Evolutionary conservation across 2,329 filamentous ascomycete genomes (phyloP).

Genomic region (Pestalotiopsis sp.): DNA sequence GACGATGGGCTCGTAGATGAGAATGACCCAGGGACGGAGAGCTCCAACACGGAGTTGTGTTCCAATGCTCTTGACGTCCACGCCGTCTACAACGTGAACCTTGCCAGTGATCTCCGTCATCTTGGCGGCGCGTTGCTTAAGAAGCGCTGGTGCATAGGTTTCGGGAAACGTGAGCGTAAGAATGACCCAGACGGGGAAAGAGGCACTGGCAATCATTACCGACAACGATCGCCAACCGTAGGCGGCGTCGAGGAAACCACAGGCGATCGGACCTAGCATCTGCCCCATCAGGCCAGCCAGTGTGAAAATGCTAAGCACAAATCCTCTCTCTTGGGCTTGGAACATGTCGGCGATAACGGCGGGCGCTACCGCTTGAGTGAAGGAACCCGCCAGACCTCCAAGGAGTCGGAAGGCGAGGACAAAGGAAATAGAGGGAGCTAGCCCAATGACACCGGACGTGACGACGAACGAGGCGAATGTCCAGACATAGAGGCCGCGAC

Average conservation of each 20-base stretch:
- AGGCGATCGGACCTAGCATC: conserved; percentile 22
- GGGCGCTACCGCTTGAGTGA: conserved; percentile 16
- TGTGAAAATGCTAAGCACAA: conserved; percentile 17
- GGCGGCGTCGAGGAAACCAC: conserved; percentile 20
- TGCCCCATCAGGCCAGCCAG: conserved; percentile 23
- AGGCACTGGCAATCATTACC: conserved; percentile 18
- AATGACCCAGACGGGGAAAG: conserved; percentile 15
- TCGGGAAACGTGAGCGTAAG: conserved; percentile 26
- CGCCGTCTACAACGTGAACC: conserved; percentile 21
- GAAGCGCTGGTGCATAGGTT: conserved; percentile 31
- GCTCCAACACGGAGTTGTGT: conserved; percentile 15
- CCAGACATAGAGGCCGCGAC: conserved; percentile 19
- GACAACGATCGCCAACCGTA: conserved; percentile 22
- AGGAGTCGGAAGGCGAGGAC: conserved; percentile 15
- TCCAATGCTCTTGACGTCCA: conserved; percentile 18
- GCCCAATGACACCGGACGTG: conserved; percentile 12
- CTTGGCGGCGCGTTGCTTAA: conserved; percentile 21
- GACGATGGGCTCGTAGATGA: conserved; percentile 61
- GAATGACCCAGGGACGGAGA: conserved; percentile 32
- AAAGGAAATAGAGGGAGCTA: conserved; percentile 12
- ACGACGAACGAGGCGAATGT: conserved; percentile 14
- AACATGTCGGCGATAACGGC: conserved; percentile 17
- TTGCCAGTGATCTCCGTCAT: conserved; percentile 24
- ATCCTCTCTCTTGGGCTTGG: conserved; percentile 15
- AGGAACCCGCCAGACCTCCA: conserved; percentile 15